Conservation (phyloP, 352 stramenopile genomes). For the Blastocystis sp. region DNA sequence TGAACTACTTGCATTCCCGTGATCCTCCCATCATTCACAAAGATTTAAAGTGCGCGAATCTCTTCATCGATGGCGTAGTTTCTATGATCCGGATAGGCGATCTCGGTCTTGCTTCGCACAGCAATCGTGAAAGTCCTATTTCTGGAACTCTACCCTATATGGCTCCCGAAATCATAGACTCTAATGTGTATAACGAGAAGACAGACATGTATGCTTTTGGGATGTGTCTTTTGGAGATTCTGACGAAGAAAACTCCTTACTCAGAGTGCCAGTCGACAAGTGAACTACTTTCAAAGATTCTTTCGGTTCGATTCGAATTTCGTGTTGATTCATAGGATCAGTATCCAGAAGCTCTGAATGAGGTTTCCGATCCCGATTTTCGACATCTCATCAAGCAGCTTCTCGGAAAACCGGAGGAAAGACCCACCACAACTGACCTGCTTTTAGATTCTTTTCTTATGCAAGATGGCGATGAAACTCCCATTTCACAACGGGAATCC, state of each 20-base stretch:
- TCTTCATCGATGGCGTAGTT: slow-evolving; percentile 82
- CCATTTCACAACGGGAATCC: neutral
- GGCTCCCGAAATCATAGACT: slow-evolving; percentile 91
- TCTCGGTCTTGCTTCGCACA: slow-evolving; percentile 69
- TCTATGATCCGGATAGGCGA: slow-evolving; percentile 80
- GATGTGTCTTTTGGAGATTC: slow-evolving; percentile 98
- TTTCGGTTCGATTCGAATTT: neutral
- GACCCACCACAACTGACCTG: slow-evolving; percentile 1
- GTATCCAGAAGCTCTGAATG: neutral
- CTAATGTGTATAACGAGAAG: slow-evolving; percentile 69
- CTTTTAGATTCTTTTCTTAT: neutral
- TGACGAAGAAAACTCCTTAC: slow-evolving; percentile 96
- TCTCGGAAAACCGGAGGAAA: neutral
- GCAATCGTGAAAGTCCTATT: neutral
- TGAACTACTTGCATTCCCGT: slow-evolving; percentile 79
- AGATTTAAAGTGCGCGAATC: slow-evolving; percentile 83
- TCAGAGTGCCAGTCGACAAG: slow-evolving; percentile 75
- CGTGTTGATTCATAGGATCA: neutral
- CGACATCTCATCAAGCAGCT: neutral
- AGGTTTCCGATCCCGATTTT: neutral
- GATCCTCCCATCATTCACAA: slow-evolving; percentile 79
- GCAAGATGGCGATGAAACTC: neutral
- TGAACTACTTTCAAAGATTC: slow-evolving; percentile 84
- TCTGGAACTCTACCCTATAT: slow-evolving; percentile 95
- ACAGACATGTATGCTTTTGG: slow-evolving; percentile 96